A percentile compares a stretch with the other conserved stretches of the same genome.
These are phyloP conservation scores for Annulohypoxylon moriforme DNA, from an alignment of 495 filamentous ascomycete genomes.

Conservation along the genomic window DNA sequence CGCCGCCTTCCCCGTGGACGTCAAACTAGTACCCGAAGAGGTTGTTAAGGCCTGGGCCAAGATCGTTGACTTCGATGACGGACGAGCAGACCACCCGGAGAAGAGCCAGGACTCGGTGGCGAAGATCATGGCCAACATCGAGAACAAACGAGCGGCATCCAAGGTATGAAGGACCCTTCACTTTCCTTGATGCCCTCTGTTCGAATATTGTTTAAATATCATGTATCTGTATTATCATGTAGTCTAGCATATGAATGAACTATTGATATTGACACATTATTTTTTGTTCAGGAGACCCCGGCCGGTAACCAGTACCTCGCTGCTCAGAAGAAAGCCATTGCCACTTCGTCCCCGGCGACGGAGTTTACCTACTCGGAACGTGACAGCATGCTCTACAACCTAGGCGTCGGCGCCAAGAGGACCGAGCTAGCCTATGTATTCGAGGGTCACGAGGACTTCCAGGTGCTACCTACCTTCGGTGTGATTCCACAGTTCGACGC, in stretches of 20 bases:
- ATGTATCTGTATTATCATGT: slow-evolving; percentile 41
- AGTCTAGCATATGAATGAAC: slow-evolving; percentile 46
- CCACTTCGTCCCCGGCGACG: slow-evolving; percentile 75
- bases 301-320: slow-evolving; percentile 64
- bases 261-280: slow-evolving; percentile 46
- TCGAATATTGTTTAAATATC: slow-evolving; percentile 28
- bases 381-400: slow-evolving; percentile 94
- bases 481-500: slow-evolving; percentile 94
- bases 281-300: slow-evolving; percentile 48
- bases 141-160: slow-evolving; percentile 68
- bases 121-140: slow-evolving; percentile 93
- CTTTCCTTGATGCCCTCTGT: slow-evolving; percentile 43
- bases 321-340: slow-evolving; percentile 82
- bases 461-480: slow-evolving; percentile 92
- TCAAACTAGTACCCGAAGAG: slow-evolving; percentile 85
- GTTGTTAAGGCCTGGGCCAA: slow-evolving; percentile 80
- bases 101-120: slow-evolving; percentile 78
- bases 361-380: slow-evolving; percentile 84
- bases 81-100: slow-evolving; percentile 88
- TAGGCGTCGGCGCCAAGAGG: slow-evolving; percentile 93
- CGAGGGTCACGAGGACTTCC: slow-evolving; percentile 90
- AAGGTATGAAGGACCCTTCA: slow-evolving; percentile 59
- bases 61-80: slow-evolving; percentile 89
- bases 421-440: slow-evolving; percentile 88
- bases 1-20: slow-evolving; percentile 91